Evolutionary conservation across 164 flowering plant species (phyloP).

Genomic region (Vitis rotundifolia): DNA sequence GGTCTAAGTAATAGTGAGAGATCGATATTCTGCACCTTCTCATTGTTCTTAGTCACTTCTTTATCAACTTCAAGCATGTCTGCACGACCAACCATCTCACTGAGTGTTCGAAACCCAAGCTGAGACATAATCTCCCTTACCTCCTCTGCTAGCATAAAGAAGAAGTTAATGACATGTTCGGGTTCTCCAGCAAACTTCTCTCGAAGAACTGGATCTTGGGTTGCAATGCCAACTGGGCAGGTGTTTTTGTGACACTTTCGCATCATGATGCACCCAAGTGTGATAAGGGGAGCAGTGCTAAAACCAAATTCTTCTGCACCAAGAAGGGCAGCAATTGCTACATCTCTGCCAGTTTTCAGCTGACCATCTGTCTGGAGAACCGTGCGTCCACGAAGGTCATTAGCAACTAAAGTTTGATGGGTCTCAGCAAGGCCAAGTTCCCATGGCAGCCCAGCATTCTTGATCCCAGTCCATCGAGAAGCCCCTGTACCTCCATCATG

Average conservation of each 20-base stretch:
- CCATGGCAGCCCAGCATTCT: slow-evolving; percentile 99
- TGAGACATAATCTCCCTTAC: slow-evolving; percentile 91
- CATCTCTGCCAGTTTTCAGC: slow-evolving; percentile 96
- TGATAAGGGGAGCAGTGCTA: slow-evolving; percentile 98
- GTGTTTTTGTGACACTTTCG: slow-evolving; percentile 99
- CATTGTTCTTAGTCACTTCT: slow-evolving; percentile 69
- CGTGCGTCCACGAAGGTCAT: slow-evolving; percentile 95
- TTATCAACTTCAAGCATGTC: slow-evolving; percentile 96
- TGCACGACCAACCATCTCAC: slow-evolving; percentile 95
- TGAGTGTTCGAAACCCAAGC: slow-evolving; percentile 82
- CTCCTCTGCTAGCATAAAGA: slow-evolving; percentile 98
- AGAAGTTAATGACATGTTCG: slow-evolving; percentile 95
- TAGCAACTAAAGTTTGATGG: slow-evolving; percentile 97
- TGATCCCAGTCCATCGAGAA: slow-evolving; percentile 99
- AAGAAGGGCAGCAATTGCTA: slow-evolving; percentile 94
- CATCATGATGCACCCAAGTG: slow-evolving; percentile 99
- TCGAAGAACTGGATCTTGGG: slow-evolving; percentile 96
- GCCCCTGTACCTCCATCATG: slow-evolving; percentile 99
- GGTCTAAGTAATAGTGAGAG: slow-evolving; percentile 83
- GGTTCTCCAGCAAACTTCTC: slow-evolving; percentile 99
- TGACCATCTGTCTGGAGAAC: slow-evolving; percentile 96
- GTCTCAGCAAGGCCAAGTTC: slow-evolving; percentile 99
- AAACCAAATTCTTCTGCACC: slow-evolving; percentile 99
- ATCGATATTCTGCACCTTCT: slow-evolving; percentile 89
- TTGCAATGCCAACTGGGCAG: slow-evolving; percentile 99